Evolutionary conservation across 75 land plant species (phyloP), one percentile per base, ranked within the genome.

Genomic region (Isoetes taiwanensis): DNA sequence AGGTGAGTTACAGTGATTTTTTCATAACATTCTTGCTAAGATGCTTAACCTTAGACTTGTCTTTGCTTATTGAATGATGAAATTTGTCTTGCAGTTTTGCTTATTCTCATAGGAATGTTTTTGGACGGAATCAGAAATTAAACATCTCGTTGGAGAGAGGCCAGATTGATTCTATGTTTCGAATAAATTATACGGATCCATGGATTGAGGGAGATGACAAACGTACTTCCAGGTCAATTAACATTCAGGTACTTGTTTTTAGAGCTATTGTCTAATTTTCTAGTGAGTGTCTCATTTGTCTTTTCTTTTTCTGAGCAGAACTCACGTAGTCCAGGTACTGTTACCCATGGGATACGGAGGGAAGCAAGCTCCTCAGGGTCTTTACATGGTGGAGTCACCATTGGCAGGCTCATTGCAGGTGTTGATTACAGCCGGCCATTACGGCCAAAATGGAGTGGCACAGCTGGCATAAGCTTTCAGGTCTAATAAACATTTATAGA

Each of bases 171-270:
- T 93, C 98, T 11, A 79, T 81, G 58, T 93, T 81, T 35, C 82
- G 90, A 34, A 55, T 93, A 54, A 93, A 84, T 55, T 88, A 81
- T 63, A 93, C 84, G 23, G 96, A 93, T 48, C 98, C 98, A 4
- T 93, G 98, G 98, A 81, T 93, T 73, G 86, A 88, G 61, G 98
- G 96, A 38, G 98, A 93, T 79, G 88, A 93, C 43, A 93, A 93
- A 50, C 66, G 96, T 30, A 93, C 98, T 26, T 88, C 95, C 24
- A 69, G 90, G 38, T 63, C 85, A 37, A 79, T 93, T 23, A 84
- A 70, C 66, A 42, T 93, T 59, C 98, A 93, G 90, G 98, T 88
- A 43, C 14, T 37, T 37, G 14, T 10, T 10, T 10, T 37, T 37
- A 37, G 39, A 10, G 39, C 39, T 10, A 23, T 12, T 11, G 34